These are phyloP conservation scores for Piper betle DNA, from an alignment of 164 flowering plant species.

Conservation along the genomic window DNA sequence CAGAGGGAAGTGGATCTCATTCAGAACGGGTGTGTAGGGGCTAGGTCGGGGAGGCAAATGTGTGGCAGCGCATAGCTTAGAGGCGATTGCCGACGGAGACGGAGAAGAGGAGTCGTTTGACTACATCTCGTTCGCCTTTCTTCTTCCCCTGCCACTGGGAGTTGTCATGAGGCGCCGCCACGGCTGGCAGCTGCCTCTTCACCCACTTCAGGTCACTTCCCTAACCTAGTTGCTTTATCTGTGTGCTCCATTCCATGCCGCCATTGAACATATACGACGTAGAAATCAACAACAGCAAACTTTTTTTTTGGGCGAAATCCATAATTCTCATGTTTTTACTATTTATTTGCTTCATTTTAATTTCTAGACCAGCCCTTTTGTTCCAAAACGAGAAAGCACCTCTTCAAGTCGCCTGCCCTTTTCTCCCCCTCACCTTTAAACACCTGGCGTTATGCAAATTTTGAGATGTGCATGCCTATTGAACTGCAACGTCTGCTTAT, in stretches of 20 bases:
- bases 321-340: too few relatives aligned
- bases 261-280: too few relatives aligned
- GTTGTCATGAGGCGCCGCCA: slow-evolving; percentile 65
- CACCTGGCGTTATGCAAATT: not conserved
- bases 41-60: too few relatives aligned
- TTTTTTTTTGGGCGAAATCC: too few relatives aligned
- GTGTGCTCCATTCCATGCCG: not conserved
- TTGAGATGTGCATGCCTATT: not conserved
- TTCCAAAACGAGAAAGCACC: not conserved
- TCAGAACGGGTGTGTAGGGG: too few relatives aligned
- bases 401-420: not conserved
- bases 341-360: not conserved
- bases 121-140: too few relatives aligned
- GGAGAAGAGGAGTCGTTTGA: too few relatives aligned
- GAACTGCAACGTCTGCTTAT: not conserved
- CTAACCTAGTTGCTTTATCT: too few relatives aligned
- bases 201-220: slow-evolving; percentile 59
- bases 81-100: too few relatives aligned
- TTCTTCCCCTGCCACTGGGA: not conserved
- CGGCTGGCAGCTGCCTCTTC: slow-evolving; percentile 96
- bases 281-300: too few relatives aligned
- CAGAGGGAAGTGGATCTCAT: too few relatives aligned
- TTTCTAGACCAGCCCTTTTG: not conserved
- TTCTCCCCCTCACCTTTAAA: not conserved
- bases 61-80: too few relatives aligned